phyloP scores from a whole-genome alignment of 352 stramenopile genomes.

The Thraustochytrium sp. region DNA sequence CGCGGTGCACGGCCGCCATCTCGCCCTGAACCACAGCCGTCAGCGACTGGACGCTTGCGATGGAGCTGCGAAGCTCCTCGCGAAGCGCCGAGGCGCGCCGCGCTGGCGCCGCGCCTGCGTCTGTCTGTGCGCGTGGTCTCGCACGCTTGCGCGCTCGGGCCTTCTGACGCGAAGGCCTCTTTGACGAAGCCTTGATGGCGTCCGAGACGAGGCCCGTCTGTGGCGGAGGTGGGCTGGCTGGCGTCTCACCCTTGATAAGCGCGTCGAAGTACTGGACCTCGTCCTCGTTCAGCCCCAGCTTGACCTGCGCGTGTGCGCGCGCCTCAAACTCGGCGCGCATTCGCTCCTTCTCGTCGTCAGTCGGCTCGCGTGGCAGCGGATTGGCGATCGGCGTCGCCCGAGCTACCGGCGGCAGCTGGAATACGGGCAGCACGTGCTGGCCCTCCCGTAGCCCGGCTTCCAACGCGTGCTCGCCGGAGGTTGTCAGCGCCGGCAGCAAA shows the following conservation, averaged over 20 bases:
- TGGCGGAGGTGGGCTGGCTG: too few species aligned
- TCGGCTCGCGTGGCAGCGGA: neutral
- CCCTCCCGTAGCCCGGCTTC: neutral
- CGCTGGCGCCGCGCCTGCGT: neutral
- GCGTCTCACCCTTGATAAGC: too few species aligned
- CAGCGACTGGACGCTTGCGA: constrained; percentile 8
- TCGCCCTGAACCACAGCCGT: neutral
- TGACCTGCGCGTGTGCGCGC: neutral
- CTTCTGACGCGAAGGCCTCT: too few species aligned
- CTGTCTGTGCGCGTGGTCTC: too few species aligned
- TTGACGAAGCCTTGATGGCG: too few species aligned
- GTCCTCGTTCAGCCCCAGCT: constrained; percentile 2
- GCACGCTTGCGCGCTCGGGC: too few species aligned
- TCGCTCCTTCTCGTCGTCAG: neutral
- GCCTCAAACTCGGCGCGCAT: neutral
- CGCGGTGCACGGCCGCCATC: neutral
- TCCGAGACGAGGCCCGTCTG: too few species aligned
- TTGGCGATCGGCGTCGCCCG: neutral
- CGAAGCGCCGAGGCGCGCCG: neutral
- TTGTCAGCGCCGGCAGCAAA: neutral
- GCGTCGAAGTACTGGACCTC: constrained; percentile 13
- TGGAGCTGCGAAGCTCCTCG: neutral
- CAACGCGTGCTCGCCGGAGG: neutral
- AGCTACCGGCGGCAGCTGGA: constrained; percentile 1
- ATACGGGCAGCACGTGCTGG: constrained; percentile 17